Conservation (phyloP, 2,329 filamentous ascomycete genomes). For the Sporothrix brunneoviolacea region DNA sequence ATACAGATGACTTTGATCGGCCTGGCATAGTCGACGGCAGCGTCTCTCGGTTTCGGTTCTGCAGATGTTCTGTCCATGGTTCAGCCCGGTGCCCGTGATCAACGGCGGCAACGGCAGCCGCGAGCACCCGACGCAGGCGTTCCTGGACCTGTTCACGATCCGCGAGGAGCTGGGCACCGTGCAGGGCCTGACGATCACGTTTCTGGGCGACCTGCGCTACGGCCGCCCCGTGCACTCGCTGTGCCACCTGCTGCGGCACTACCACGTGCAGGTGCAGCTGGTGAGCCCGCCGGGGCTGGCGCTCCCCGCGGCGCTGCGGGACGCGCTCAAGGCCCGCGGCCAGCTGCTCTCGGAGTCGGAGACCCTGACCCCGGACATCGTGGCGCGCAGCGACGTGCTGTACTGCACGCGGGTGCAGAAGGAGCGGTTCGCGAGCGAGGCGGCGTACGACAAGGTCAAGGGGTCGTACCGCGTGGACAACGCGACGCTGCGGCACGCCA, state of each 20-base stretch:
- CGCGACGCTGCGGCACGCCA: conserved; percentile 80
- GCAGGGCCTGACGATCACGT: conserved; percentile 91
- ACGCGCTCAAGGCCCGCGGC: conserved; percentile 63
- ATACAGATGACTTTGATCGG: too few relatives aligned
- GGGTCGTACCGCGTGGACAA: conserved; percentile 87
- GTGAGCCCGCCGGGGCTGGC: conserved; percentile 74
- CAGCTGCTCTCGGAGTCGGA: conserved; percentile 72
- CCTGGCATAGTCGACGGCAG: too few relatives aligned
- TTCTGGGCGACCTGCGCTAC: conserved; percentile 86
- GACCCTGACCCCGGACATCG: conserved; percentile 76
- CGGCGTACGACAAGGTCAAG: conserved; percentile 82
- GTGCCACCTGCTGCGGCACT: conserved; percentile 88
- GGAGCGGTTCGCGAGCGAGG: conserved; percentile 79
- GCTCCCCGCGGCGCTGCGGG: conserved; percentile 68
- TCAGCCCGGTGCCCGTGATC: conserved; percentile 85
- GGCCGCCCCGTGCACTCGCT: conserved; percentile 93
- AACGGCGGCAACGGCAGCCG: conserved; percentile 94
- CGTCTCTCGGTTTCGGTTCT: too few relatives aligned
- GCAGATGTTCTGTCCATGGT: conserved; percentile 79
- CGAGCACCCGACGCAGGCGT: conserved; percentile 95
- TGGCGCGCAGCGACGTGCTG: conserved; percentile 80
- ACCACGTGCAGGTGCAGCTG: conserved; percentile 89
- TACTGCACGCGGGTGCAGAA: conserved; percentile 98
- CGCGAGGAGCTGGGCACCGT: conserved; percentile 95
- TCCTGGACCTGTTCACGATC: conserved; percentile 97